Evolutionary conservation across 148 eudicot genomes (phyloP).

Genomic region (Nyssa sinensis): DNA sequence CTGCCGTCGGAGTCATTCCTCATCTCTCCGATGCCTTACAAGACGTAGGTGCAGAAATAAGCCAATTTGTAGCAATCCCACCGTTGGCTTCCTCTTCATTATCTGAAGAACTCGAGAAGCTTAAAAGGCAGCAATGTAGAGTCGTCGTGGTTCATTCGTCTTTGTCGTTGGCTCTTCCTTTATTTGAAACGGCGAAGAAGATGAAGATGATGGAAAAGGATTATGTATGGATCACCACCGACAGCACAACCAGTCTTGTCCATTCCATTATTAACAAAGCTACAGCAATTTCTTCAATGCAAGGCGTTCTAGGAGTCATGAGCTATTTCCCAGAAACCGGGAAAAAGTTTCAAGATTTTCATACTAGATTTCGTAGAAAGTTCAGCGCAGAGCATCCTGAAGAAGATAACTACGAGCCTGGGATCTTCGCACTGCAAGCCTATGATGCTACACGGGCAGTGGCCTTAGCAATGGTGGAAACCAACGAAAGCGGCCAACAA

Average conservation of each 20-base stretch:
- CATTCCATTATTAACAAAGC: background rate
- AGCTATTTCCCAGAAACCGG: background rate
- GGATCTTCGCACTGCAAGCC: slow-evolving; percentile 1
- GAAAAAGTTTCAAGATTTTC: background rate
- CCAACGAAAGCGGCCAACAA: background rate
- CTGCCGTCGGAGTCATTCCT: background rate
- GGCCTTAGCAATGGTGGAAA: background rate
- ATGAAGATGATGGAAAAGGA: background rate
- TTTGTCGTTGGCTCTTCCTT: background rate
- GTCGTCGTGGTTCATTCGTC: slow-evolving; percentile 1
- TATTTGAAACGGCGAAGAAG: background rate
- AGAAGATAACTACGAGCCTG: background rate
- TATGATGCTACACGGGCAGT: slow-evolving; percentile 1
- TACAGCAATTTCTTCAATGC: background rate
- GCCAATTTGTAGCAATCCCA: background rate
- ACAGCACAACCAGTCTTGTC: background rate
- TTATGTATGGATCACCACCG: slow-evolving; percentile 3
- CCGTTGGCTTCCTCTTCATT: background rate
- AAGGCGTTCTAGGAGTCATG: background rate
- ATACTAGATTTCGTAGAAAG: background rate
- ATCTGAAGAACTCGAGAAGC: background rate
- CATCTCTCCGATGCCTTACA: slow-evolving; percentile 15
- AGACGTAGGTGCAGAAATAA: background rate
- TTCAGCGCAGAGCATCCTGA: background rate
- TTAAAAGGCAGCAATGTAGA: background rate